These are phyloP conservation scores for Penicillium sumatraense DNA, from an alignment of 2,329 filamentous ascomycete genomes.

Conservation along the genomic window DNA sequence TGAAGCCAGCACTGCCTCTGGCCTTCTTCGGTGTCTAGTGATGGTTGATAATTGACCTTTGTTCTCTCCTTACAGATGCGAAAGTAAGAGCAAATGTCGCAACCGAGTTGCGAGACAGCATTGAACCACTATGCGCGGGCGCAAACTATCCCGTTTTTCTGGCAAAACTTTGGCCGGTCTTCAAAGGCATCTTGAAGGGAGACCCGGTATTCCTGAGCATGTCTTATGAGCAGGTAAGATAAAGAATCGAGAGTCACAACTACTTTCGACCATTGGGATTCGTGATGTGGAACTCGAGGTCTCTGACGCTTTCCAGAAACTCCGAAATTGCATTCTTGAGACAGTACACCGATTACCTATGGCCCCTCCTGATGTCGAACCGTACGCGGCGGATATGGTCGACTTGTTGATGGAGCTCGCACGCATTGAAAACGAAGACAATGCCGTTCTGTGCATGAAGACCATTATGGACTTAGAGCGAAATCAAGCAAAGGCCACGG, in stretches of 20 bases:
- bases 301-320: conserved; percentile 60
- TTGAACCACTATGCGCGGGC: conserved; percentile 81
- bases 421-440: conserved; percentile 94
- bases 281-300: conserved; percentile 4
- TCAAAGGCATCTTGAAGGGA: conserved; percentile 81
- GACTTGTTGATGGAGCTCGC: conserved; percentile 89
- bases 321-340: conserved; percentile 91
- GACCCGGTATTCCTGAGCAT: conserved; percentile 89
- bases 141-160: conserved; percentile 80
- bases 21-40: too few relatives aligned
- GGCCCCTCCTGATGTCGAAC: conserved; percentile 80
- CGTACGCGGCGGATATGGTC: conserved; percentile 84
- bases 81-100: conserved; percentile 82
- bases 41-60: conserved; percentile 15
- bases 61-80: conserved; percentile 62
- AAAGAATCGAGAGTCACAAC: conserved; percentile 1
- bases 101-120: conserved; percentile 83
- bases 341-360: conserved; percentile 86
- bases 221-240: conserved; percentile 80
- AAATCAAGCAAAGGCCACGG: conserved; percentile 82
- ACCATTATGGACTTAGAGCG: conserved; percentile 96
- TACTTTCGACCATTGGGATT: neutral
- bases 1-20: neutral
- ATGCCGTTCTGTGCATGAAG: conserved; percentile 97
- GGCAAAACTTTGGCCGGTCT: conserved; percentile 84